These are phyloP conservation scores for Fusarium caatingaense DNA, from an alignment of 2,329 filamentous ascomycete species.

Conservation along the genomic window DNA sequence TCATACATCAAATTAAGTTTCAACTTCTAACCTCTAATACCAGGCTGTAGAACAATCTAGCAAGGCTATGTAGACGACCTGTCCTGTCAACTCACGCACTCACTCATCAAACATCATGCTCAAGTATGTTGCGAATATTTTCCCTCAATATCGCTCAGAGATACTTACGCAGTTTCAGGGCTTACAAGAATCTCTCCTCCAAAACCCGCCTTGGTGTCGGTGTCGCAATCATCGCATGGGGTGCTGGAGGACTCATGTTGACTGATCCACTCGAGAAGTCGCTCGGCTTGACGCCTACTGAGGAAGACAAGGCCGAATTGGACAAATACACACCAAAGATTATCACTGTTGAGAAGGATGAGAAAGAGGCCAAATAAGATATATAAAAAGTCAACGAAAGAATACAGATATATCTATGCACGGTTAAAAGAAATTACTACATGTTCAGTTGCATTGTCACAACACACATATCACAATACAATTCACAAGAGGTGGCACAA, in stretches of 20 bases:
- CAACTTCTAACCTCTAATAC: neutral
- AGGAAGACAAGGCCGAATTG: constrained; percentile 77
- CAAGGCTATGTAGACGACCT: constrained; percentile 16
- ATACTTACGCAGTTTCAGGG: constrained; percentile 54
- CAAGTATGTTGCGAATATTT: constrained; percentile 23
- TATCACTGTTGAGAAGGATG: constrained; percentile 63
- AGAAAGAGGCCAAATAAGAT: constrained; percentile 22
- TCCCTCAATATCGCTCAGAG: neutral
- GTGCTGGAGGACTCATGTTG: constrained; percentile 76
- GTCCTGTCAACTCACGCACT: neutral
- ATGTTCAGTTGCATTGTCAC: neutral
- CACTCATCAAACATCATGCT: constrained; percentile 32
- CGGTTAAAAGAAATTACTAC: neutral
- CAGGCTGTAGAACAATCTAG: neutral
- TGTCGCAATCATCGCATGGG: constrained; percentile 80
- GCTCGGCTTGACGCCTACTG: constrained; percentile 77
- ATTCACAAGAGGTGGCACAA: constrained; percentile 31
- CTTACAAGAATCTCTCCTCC: constrained; percentile 77
- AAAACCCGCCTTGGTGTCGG: constrained; percentile 79
- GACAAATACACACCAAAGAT: constrained; percentile 71
- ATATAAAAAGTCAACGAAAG: neutral
- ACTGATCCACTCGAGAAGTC: constrained; percentile 79
- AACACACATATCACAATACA: neutral
- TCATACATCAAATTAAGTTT: neutral
- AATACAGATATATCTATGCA: neutral